Evolutionary conservation across 768 basidiomycete genomes (phyloP).

Genomic region (Lentinula raphanica): DNA sequence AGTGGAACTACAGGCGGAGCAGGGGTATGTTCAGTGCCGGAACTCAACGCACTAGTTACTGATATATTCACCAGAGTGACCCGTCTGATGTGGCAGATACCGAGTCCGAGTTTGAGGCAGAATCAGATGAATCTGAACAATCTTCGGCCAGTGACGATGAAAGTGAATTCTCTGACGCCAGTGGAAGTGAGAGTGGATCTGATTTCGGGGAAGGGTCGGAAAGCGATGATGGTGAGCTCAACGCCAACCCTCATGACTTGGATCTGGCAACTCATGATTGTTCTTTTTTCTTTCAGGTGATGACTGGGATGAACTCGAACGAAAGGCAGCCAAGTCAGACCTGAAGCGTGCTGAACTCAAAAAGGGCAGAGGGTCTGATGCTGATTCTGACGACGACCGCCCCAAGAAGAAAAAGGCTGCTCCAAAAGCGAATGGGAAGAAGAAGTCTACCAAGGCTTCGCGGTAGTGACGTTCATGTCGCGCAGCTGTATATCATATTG

Average conservation of each 20-base stretch:
- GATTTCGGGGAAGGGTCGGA: slow-evolving; percentile 52
- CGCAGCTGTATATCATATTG: not conserved
- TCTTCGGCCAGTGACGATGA: slow-evolving; percentile 50
- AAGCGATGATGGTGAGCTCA: slow-evolving; percentile 51
- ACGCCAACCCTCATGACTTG: slow-evolving; percentile 17
- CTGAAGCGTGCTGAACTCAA: slow-evolving; percentile 23
- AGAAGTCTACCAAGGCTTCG: slow-evolving; percentile 6
- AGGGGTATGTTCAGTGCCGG: slow-evolving; percentile 44
- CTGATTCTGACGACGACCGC: slow-evolving; percentile 20
- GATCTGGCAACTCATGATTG: not conserved
- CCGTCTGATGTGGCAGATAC: slow-evolving; percentile 42
- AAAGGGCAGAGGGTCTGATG: slow-evolving; percentile 23
- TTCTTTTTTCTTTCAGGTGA: slow-evolving; percentile 61
- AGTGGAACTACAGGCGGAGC: slow-evolving; percentile 58
- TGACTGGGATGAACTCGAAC: slow-evolving; percentile 95
- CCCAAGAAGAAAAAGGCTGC: slow-evolving; percentile 25
- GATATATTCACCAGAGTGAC: slow-evolving; percentile 28
- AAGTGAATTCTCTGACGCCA: slow-evolving; percentile 64
- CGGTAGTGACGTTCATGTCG: not conserved
- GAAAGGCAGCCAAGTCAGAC: slow-evolving; percentile 77
- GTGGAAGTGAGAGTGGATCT: slow-evolving; percentile 64
- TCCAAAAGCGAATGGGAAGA: slow-evolving; percentile 20
- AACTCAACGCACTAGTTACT: not conserved
- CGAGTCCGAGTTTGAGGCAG: slow-evolving; percentile 44
- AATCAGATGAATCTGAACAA: slow-evolving; percentile 51